A percentile compares a stretch with the other conserved stretches of the same genome.
Evolutionary conservation across 768 basidiomycete species (phyloP).

Genomic region (Lactarius deliciosus): DNA sequence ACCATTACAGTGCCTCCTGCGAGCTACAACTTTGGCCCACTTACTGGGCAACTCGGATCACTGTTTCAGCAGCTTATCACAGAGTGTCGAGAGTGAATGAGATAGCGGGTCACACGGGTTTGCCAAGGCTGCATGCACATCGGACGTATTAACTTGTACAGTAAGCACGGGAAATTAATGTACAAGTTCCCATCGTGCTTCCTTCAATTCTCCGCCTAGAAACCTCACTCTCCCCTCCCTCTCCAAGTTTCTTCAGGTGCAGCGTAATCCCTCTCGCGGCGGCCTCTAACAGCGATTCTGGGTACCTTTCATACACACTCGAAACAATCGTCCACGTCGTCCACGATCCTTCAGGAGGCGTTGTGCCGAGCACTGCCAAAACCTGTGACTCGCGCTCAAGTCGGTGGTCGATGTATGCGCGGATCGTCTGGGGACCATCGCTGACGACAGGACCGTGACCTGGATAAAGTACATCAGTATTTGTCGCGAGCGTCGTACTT

Average conservation of each 20-base stretch:
- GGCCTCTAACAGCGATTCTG: conserved; percentile 65
- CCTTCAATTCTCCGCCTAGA: conserved; percentile 52
- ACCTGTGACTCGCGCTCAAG: conserved; percentile 81
- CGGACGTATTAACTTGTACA: not conserved
- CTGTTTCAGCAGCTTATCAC: not conserved
- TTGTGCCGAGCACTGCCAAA: conserved; percentile 46
- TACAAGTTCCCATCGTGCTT: conserved; percentile 48
- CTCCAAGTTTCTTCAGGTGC: conserved; percentile 73
- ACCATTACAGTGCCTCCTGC: not conserved
- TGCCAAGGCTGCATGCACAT: not conserved
- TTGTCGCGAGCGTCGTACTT: conserved; percentile 42
- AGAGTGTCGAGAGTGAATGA: not conserved
- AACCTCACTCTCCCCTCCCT: conserved; percentile 57
- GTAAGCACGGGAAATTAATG: conserved; percentile 2
- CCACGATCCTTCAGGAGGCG: conserved; percentile 43
- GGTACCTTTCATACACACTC: conserved; percentile 69
- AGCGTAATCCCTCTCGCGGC: conserved; percentile 68
- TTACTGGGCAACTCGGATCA: not conserved
- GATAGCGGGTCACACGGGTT: not conserved
- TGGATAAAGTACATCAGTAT: conserved; percentile 69
- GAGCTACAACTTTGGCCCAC: not conserved
- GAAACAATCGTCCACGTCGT: conserved; percentile 66
- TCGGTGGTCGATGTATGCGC: conserved; percentile 76
- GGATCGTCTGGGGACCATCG: conserved; percentile 60
- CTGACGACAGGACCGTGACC: conserved; percentile 82